A percentile compares a stretch with the other conserved stretches of the same genome.
phyloP scores from a whole-genome alignment of 1,284 basidiomycete species.

The Gomphus bonarii region DNA sequence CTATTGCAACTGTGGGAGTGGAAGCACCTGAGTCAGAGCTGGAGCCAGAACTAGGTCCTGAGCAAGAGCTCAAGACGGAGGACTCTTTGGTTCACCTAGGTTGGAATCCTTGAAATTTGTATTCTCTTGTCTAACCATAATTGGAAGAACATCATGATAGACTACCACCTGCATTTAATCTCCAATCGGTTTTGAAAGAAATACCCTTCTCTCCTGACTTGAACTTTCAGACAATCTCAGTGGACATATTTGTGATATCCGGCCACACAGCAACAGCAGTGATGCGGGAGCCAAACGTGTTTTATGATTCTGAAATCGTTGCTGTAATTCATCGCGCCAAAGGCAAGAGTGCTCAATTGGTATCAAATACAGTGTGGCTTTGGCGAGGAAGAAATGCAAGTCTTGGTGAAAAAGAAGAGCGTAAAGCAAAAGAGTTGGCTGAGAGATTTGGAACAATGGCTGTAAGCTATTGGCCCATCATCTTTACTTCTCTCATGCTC shows the following conservation, averaged over 20 bases:
- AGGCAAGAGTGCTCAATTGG: constrained; percentile 51
- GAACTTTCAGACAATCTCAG: constrained; percentile 49
- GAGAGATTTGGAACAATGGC: constrained; percentile 55
- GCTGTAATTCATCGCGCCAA: constrained; percentile 60
- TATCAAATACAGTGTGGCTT: constrained; percentile 57
- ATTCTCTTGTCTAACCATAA: not conserved
- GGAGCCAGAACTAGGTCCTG: not conserved
- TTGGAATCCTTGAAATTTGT: not conserved
- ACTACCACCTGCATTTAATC: constrained; percentile 39
- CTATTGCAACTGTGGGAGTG: not conserved
- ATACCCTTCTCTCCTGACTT: constrained; percentile 22
- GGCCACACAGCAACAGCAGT: constrained; percentile 38
- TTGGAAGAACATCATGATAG: constrained; percentile 31
- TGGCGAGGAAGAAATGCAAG: constrained; percentile 52
- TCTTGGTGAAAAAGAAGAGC: constrained; percentile 46
- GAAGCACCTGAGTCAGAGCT: not conserved
- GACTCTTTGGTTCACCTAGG: not conserved
- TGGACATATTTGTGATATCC: constrained; percentile 53
- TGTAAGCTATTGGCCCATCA: constrained; percentile 28
- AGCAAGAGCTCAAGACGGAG: not conserved
- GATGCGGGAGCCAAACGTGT: constrained; percentile 35
- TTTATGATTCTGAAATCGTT: constrained; percentile 64
- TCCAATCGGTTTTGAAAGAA: constrained; percentile 29
- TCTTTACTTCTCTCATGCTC: not conserved
- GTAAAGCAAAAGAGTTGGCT: constrained; percentile 57